Evolutionary conservation across 345 rosid species (phyloP).

Genomic region (Salix purpurea): DNA sequence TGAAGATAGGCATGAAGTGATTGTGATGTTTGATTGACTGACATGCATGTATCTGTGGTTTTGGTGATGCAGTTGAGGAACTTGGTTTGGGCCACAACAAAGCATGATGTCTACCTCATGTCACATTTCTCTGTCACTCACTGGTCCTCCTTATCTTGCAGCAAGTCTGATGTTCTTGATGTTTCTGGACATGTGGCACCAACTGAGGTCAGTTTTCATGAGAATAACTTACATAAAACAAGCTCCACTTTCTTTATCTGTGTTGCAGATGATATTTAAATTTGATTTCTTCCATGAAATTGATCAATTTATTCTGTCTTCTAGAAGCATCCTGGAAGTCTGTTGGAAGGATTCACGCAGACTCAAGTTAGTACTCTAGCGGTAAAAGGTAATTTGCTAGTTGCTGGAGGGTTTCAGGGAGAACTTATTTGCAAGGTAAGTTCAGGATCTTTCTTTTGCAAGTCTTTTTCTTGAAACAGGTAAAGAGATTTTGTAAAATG

Average conservation of each 20-base stretch:
- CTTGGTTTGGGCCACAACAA: slow-evolving; percentile 58
- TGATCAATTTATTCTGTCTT: slow-evolving; percentile 2
- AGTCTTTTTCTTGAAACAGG: neutral
- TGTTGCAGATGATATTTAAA: neutral
- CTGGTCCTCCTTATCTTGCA: slow-evolving; percentile 52
- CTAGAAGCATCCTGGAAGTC: slow-evolving; percentile 56
- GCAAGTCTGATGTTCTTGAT: slow-evolving; percentile 49
- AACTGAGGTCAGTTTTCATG: slow-evolving; percentile 27
- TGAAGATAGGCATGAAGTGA: neutral
- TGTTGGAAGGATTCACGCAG: slow-evolving; percentile 53
- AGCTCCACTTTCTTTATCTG: neutral
- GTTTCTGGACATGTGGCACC: slow-evolving; percentile 58
- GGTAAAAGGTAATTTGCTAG: slow-evolving; percentile 46
- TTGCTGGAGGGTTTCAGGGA: slow-evolving; percentile 65
- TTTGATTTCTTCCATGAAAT: neutral
- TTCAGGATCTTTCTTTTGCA: neutral
- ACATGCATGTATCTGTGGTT: neutral
- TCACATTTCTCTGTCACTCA: slow-evolving; percentile 53
- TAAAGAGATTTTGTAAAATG: neutral
- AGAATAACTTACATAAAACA: too few relatives aligned
- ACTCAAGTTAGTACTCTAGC: slow-evolving; percentile 60
- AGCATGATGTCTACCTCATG: slow-evolving; percentile 59
- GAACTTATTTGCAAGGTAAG: slow-evolving; percentile 56
- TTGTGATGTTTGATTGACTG: neutral
- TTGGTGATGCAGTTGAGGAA: slow-evolving; percentile 45